phyloP scores from a whole-genome alignment of 441 rosid species.

The Viola pubescens region DNA sequence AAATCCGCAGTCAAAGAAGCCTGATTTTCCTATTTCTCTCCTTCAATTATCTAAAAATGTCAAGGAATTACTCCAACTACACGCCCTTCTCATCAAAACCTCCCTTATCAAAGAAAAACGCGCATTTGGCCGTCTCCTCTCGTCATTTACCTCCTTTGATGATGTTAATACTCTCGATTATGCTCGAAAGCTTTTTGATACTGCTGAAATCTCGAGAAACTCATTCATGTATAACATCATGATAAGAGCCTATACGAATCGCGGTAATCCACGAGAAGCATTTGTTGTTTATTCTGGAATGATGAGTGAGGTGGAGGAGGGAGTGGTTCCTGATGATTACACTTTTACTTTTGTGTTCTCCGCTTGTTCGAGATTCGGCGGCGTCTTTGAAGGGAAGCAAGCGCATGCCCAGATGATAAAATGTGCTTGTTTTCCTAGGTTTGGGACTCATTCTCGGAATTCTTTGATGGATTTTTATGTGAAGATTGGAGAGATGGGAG shows the following conservation, averaged over 20 bases:
- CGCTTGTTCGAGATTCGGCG: constrained; percentile 21
- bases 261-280: constrained; percentile 15
- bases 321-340: constrained; percentile 15
- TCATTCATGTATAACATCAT: constrained; percentile 16
- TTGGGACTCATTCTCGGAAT: constrained; percentile 21
- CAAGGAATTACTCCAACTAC: constrained; percentile 17
- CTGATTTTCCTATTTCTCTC: constrained; percentile 14
- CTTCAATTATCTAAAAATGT: constrained; percentile 13
- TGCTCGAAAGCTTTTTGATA: constrained; percentile 17
- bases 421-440: constrained; percentile 6
- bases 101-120: constrained; percentile 18
- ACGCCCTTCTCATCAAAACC: constrained; percentile 19
- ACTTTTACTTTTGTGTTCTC: constrained; percentile 19
- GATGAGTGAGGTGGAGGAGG: constrained; percentile 8
- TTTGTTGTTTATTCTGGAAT: constrained; percentile 14
- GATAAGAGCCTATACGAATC: constrained; percentile 15
- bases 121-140: constrained; percentile 21
- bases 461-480: constrained; percentile 23
- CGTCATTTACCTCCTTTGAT: constrained; percentile 13
- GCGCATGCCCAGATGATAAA: constrained; percentile 26
- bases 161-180: constrained; percentile 9
- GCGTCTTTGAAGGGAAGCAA: constrained; percentile 23
- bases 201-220: constrained; percentile 7
- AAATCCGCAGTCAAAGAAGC: constrained; percentile 12
- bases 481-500: constrained; percentile 19